Evolutionary conservation across 1,284 basidiomycete species (phyloP), one percentile per base, ranked within the genome.

Genomic region (Cutaneotrichosporon cavernicola): DNA sequence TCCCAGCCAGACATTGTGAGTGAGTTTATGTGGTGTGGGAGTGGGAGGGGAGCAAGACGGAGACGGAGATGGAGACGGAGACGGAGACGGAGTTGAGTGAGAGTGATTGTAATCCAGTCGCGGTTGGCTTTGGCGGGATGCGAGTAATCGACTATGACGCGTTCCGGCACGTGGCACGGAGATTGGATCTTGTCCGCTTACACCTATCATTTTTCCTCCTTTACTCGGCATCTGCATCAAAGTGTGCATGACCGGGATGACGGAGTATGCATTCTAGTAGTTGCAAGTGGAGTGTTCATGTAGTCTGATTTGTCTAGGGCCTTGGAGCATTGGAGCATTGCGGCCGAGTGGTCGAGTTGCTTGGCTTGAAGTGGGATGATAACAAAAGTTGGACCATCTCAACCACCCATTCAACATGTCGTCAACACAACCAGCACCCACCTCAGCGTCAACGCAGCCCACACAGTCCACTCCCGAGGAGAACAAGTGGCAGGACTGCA

Each of bases 1-100:
- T 93, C 90, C 90, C 90, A 93, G 68, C 36, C 58, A 36, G 68
- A 65, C 52, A 52, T 53, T n/a, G 26, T 34, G 51, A 9, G 14
- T 34, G 30, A 2, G 50, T 51, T 21, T 4, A 13, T 22, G 34
- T 38, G 34, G 36, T 14, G 18, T 4, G 34, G 31, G 16, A 43
- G 30, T 18, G 13, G 30, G 52, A 31, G 32, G 11, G 13, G 32
- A 36, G 34, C 34, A 18, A 34, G 16, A 16, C 26, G 14, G 9
- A 10, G 30, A 10, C 18, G 52, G 2, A 34, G 13, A 34, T 3
- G 21, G 34, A 7, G 31, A n/a, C 26, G 52, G 2, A 34, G 13
- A 34, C 8, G 21, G 34, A 7, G 31, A n/a, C 26, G 26, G 26
- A 26, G 26, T 26, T 26, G 52, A 18, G 52, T 38, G 18, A 11